Evolutionary conservation across 176 grass and related monocot genomes (phyloP).

Genomic region (Microstegium vimineum): DNA sequence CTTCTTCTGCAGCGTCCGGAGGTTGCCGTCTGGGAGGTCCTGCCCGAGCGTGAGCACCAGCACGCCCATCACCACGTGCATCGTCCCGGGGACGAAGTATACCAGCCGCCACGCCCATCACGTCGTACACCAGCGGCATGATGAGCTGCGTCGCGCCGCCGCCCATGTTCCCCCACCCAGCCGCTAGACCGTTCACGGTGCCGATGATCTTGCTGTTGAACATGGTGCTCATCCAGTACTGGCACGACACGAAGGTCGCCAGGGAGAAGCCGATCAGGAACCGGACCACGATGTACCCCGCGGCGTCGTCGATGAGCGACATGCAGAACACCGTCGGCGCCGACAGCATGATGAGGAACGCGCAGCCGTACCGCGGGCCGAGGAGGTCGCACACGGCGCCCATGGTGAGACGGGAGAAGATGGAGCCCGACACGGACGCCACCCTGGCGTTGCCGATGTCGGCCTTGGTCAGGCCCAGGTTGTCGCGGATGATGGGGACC

Average conservation of each 20-base stretch:
- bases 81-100: conserved; percentile 59
- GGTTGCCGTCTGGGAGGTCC: conserved; percentile 84
- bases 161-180: conserved; percentile 87
- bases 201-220: conserved; percentile 89
- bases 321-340: conserved; percentile 83
- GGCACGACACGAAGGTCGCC: conserved; percentile 76
- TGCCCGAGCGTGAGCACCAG: conserved; percentile 60
- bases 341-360: conserved; percentile 73
- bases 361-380: conserved; percentile 73
- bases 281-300: conserved; percentile 48
- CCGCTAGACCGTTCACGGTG: conserved; percentile 50
- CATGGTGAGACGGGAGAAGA: conserved; percentile 87
- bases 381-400: conserved; percentile 75
- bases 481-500: conserved; percentile 80
- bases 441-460: conserved; percentile 90
- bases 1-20: conserved; percentile 49
- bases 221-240: conserved; percentile 98
- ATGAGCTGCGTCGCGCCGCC: conserved; percentile 88
- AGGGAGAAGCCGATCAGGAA: conserved; percentile 89
- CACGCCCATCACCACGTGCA: conserved; percentile 66
- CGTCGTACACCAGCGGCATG: conserved; percentile 85
- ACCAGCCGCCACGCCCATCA: conserved; percentile 65
- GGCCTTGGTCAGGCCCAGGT: conserved; percentile 58
- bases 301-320: conserved; percentile 44
- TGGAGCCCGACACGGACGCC: conserved; percentile 78